Evolutionary conservation across 345 rosid species (phyloP).

Genomic region (Gossypium thurberi): DNA sequence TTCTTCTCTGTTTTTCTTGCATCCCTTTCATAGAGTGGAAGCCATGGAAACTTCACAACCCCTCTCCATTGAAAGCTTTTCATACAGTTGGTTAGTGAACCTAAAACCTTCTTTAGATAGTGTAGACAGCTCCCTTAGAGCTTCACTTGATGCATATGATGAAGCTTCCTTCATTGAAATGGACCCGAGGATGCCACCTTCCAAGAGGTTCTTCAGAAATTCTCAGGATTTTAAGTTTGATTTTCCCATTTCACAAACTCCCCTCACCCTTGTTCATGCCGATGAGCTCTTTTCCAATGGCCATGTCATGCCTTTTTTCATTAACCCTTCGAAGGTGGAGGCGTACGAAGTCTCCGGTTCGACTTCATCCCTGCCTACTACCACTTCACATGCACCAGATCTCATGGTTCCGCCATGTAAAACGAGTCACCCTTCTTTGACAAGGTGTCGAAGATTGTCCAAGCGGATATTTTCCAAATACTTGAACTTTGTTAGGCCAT

Average conservation of each 20-base stretch:
- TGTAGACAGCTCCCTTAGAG: conserved; percentile 37
- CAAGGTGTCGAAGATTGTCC: conserved; percentile 51
- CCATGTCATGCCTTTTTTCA: conserved; percentile 57
- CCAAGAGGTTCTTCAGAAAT: conserved; percentile 65
- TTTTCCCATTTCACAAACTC: conserved; percentile 51
- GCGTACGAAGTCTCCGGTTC: conserved; percentile 24
- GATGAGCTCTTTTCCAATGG: conserved; percentile 86
- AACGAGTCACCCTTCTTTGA: conserved; percentile 30
- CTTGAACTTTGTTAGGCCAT: conserved; percentile 62
- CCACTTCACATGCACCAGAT: conserved; percentile 26
- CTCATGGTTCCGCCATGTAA: conserved; percentile 16
- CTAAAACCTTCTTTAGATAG: conserved; percentile 56
- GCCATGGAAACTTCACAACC: conserved; percentile 68
- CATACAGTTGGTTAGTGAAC: conserved; percentile 84
- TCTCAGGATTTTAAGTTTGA: conserved; percentile 78
- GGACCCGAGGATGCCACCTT: conserved; percentile 92
- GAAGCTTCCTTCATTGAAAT: conserved; percentile 87
- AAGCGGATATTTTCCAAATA: conserved; percentile 55
- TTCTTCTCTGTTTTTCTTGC: conserved; percentile 7
- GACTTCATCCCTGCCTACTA: conserved; percentile 19
- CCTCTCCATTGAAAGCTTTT: conserved; percentile 88
- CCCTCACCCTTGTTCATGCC: conserved; percentile 58
- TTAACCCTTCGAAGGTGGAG: conserved; percentile 37
- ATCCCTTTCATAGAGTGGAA: neutral
- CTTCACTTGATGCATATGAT: conserved; percentile 54